A percentile compares a stretch with the other conserved stretches of the same genome.
phyloP scores from a whole-genome alignment of 148 eudicot genomes.

The Talinum fruticosum region DNA sequence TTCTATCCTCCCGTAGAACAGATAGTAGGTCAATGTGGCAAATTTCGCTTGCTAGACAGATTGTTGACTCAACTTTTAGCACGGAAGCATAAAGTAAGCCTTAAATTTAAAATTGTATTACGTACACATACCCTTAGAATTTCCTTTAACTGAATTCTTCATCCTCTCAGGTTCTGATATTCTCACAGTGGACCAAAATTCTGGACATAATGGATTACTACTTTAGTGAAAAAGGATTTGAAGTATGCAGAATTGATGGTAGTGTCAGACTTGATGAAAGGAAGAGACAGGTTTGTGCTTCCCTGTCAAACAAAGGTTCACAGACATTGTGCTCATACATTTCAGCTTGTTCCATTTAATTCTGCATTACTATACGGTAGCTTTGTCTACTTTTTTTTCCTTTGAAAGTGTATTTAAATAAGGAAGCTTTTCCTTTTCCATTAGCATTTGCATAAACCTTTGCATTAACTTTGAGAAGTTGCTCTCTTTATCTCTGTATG shows the following conservation, averaged over 20 bases:
- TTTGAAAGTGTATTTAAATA: no score
- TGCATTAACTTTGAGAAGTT: background rate
- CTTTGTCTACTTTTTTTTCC: no score
- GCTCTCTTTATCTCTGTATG: background rate
- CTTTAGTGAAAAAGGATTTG: conserved; percentile 70
- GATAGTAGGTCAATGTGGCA: conserved; percentile 91
- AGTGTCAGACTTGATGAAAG: conserved; percentile 78
- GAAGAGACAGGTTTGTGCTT: conserved; percentile 60
- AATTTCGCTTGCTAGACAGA: conserved; percentile 77
- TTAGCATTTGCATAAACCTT: background rate
- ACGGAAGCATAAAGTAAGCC: conserved; percentile 73
- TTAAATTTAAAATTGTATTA: conserved; percentile 9
- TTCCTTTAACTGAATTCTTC: background rate
- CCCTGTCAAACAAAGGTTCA: background rate
- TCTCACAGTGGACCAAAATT: conserved; percentile 93
- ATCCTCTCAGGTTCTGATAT: conserved; percentile 70
- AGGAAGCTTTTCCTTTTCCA: background rate
- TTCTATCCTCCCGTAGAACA: conserved; percentile 83
- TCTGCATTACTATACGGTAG: background rate
- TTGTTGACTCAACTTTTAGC: conserved; percentile 62
- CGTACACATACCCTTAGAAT: background rate
- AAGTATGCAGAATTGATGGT: conserved; percentile 97
- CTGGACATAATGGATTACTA: conserved; percentile 91
- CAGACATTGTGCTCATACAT: background rate
- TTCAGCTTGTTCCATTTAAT: background rate